Base-by-base conservation (phyloP, 2,329 filamentous ascomycete species). In the Colletotrichum chlorophyti region DNA sequence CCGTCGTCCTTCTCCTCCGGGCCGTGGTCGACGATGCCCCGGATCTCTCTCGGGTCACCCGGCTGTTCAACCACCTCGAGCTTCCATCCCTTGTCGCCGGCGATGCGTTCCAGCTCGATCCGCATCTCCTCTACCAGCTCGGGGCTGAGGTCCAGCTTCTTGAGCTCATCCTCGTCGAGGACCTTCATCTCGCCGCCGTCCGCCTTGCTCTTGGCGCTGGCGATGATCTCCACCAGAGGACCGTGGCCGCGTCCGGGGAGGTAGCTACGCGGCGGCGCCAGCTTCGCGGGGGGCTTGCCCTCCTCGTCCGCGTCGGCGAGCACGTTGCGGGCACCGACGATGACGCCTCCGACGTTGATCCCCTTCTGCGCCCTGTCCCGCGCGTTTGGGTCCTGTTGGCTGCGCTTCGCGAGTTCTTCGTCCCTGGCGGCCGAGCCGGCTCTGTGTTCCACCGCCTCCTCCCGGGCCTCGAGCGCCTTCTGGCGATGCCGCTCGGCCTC, bases 61-160 rank as follows among this genome's bases (percentile, higher is more conserved):
- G 88, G 83, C 10, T 85, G 80, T 66, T 95, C 89, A 1, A 95
- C 84, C 12, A 95, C 80, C 72, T 95, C 91, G 58, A 97, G 77
- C 66, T 87, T 90, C 92, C 93, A 97, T 14, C 86, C 86, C 63
- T 87, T 84, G 7, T 88, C 86, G 3, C 86, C 84, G 0, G 91
- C 91, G 35, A 90, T 69, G 65, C 86, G 83, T 69, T 90, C 81
- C 57, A 96, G 74, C 68, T 91, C 79, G 62, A 86, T 81, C 66
- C 83, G 83, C 69, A 96, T 78, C 41, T 86, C 80, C 65, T 93
- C 87, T 3, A 96, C 79, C 38, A 87, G 80, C 42, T 88, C 82
- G 0, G 83, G 83, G 51, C 88, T 83, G 26, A 94, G 77, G 12
- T 89, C 85, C 40, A 91, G 75, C 65, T 85, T 83, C 67, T 87